Evolutionary conservation across 2,329 filamentous ascomycete genomes (phyloP), one percentile per base, ranked within the genome.

Genomic region (Scytalidium sp.): DNA sequence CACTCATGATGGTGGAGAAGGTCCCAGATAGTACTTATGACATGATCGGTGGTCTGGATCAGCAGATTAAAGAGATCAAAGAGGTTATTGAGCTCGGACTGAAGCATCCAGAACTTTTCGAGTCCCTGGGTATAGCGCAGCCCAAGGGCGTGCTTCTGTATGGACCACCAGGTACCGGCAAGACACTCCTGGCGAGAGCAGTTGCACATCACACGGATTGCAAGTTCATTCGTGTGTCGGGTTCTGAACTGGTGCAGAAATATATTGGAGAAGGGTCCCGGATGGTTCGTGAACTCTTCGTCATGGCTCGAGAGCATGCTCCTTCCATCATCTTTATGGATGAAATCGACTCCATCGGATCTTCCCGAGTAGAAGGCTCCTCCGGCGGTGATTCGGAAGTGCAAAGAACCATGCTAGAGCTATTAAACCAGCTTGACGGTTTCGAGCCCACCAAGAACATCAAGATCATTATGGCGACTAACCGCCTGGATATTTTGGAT

Each of bases 261-360:
- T 99, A 99, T 74, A 99, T 99, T 64, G 94, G 94, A 67, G 94
- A 99, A 70, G 94, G 94, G 66, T 94, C 88, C 62, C 86, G 94
- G 62, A 99, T 99, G 94, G 94, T 99, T 56, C 90, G 94, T 66
- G 94, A 99, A 74, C 81, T 99, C 46, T 99, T 99, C 79, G 89
- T 99, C 68, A 99, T 99, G 94, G 94, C 94, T 22, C 83, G 94
- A 72, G 94, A 99, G 69, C 94, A 99, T 64, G 94, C 94, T 1
- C 94, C 94, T 19, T 96, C 90, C 59, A 99, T 99, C 73, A 99
- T 99, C 72, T 99, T 99, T 79, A 99, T 99, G 94, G 94, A 99
- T 70, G 94, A 99, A 73, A 97, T 99, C 71, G 94, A 99, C 77
- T 96, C 90, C 60, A 99, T 99, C 71, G 94, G 94, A 56, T 97